Conservation (phyloP, 2,329 filamentous ascomycete species). For the Aspergillus arachidicola region DNA sequence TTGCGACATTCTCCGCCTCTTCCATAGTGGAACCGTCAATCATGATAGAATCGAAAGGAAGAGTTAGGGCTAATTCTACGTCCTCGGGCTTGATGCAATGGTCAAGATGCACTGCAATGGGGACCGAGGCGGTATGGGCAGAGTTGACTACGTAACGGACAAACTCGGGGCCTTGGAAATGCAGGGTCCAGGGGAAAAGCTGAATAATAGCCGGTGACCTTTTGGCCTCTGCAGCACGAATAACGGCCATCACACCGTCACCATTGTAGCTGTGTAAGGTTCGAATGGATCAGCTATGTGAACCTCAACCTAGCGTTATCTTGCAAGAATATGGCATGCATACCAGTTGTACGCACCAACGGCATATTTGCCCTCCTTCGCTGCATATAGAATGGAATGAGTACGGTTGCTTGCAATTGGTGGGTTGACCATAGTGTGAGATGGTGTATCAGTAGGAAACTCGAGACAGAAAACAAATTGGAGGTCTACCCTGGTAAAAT, state of each 20-base stretch:
- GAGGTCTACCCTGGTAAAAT: too few relatives aligned
- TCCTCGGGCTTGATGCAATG: slow-evolving; percentile 61
- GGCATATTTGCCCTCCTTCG: slow-evolving; percentile 55
- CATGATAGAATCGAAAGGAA: slow-evolving; percentile 69
- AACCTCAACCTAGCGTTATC: slow-evolving; percentile 37
- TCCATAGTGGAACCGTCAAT: slow-evolving; percentile 72
- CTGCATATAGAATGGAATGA: slow-evolving; percentile 54
- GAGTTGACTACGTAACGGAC: slow-evolving; percentile 55
- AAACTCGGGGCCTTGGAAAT: slow-evolving; percentile 59
- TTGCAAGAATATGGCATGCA: too few relatives aligned
- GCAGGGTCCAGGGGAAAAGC: slow-evolving; percentile 70
- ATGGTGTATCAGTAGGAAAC: rapidly evolving
- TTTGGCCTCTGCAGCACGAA: slow-evolving; percentile 60
- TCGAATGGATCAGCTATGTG: slow-evolving; percentile 9
- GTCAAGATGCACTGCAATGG: slow-evolving; percentile 63
- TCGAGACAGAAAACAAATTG: too few relatives aligned
- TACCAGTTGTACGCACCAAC: slow-evolving; percentile 46
- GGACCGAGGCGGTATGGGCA: slow-evolving; percentile 56
- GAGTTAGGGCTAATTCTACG: slow-evolving; percentile 56
- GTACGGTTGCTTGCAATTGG: slow-evolving; percentile 7
- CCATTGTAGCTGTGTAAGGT: slow-evolving; percentile 57
- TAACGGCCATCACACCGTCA: slow-evolving; percentile 66
- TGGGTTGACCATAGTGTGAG: too few relatives aligned
- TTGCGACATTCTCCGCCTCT: slow-evolving; percentile 64
- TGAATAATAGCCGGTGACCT: slow-evolving; percentile 67